A percentile compares a stretch with the other conserved stretches of the same genome.
Evolutionary conservation across 1,139 yeast genomes (phyloP).

Genomic region (Debaryomyces udenii): DNA sequence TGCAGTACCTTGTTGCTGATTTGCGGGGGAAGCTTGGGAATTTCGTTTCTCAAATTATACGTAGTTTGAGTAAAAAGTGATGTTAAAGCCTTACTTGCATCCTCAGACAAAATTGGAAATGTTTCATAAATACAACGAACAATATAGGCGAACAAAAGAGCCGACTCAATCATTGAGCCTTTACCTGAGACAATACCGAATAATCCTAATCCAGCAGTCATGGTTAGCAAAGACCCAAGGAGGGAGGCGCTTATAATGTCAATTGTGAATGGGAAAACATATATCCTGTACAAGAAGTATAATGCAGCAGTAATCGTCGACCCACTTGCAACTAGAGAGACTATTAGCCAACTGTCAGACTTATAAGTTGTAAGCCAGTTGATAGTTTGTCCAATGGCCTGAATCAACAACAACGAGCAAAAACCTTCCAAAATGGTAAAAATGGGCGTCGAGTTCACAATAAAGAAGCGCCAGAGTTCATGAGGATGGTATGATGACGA

Average conservation of each 20-base stretch:
- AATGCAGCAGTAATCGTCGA: constrained; percentile 73
- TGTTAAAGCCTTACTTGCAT: constrained; percentile 45
- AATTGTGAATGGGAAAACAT: constrained; percentile 71
- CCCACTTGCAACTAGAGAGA: constrained; percentile 73
- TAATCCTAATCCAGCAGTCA: constrained; percentile 72
- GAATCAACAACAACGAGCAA: constrained; percentile 85
- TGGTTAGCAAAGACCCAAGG: constrained; percentile 80
- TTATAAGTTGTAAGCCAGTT: constrained; percentile 68
- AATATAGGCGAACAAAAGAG: constrained; percentile 83
- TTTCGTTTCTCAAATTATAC: constrained; percentile 38
- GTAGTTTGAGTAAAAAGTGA: constrained; percentile 43
- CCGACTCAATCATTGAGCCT: constrained; percentile 89
- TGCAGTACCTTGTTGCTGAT: constrained; percentile 42
- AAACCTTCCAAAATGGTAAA: constrained; percentile 92
- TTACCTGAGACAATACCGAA: constrained; percentile 82
- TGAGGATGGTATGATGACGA: constrained; percentile 22
- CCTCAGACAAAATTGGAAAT: constrained; percentile 75
- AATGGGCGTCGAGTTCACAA: constrained; percentile 81
- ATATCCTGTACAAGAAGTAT: constrained; percentile 81
- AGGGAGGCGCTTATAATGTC: constrained; percentile 78
- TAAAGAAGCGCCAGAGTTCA: constrained; percentile 63
- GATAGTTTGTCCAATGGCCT: constrained; percentile 84
- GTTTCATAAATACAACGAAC: constrained; percentile 91
- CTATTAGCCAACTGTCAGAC: constrained; percentile 81
- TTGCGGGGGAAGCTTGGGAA: constrained; percentile 45